Conservation (phyloP, 179 eudicot species). For the Drosera spatulata region DNA sequence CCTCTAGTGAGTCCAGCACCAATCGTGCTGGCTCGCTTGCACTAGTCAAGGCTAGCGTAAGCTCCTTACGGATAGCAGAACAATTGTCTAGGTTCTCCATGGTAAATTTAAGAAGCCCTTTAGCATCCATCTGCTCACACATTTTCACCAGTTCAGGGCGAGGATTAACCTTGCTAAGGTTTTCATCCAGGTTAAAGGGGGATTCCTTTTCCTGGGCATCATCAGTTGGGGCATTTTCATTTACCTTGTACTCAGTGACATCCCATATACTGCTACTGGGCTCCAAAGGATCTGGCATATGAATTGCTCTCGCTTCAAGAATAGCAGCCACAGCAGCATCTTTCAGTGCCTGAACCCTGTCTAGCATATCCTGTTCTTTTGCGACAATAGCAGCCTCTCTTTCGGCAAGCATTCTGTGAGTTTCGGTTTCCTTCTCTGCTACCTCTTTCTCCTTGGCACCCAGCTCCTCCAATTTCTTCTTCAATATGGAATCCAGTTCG, state of each 20-base stretch:
- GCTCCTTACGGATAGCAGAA: constrained; percentile 28
- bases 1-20: constrained; percentile 55
- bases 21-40: constrained; percentile 49
- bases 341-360: constrained; percentile 52
- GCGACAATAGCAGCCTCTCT: constrained; percentile 38
- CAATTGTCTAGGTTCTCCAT: constrained; percentile 34
- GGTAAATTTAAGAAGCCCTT: constrained; percentile 46
- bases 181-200: constrained; percentile 25
- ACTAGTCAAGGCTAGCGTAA: constrained; percentile 36
- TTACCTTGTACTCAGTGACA: constrained; percentile 37
- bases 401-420: constrained; percentile 26
- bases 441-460: constrained; percentile 40
- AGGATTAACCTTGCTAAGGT: constrained; percentile 34
- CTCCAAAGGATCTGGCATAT: constrained; percentile 16
- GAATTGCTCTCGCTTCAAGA: constrained; percentile 25
- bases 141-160: constrained; percentile 42
- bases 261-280: constrained; percentile 6
- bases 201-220: constrained; percentile 25
- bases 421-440: constrained; percentile 25
- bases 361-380: constrained; percentile 51
- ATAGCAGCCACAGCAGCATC: constrained; percentile 59
- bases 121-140: constrained; percentile 61
- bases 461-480: constrained; percentile 34
- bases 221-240: constrained; percentile 27
- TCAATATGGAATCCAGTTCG: constrained; percentile 24